A percentile compares a stretch with the other conserved stretches of the same genome.
phyloP scores from a whole-genome alignment of 768 basidiomycete species.

The Amanita exitialis region DNA sequence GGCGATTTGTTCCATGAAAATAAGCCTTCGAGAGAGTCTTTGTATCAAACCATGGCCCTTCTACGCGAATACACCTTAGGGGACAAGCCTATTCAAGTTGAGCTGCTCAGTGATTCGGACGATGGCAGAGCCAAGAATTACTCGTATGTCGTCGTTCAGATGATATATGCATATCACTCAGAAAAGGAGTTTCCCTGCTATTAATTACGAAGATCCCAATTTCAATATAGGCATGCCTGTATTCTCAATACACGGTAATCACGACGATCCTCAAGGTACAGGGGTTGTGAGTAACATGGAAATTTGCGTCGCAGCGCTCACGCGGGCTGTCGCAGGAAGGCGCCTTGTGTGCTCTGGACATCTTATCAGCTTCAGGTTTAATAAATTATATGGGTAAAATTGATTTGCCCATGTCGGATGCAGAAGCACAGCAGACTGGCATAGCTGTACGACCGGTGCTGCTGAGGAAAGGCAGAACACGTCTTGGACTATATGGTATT shows the following conservation, averaged over 20 bases:
- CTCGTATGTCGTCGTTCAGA: constrained; percentile 42
- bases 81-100: constrained; percentile 82
- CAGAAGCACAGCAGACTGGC: constrained; percentile 55
- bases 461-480: constrained; percentile 76
- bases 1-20: constrained; percentile 99
- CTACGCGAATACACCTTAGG: constrained; percentile 86
- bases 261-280: constrained; percentile 97
- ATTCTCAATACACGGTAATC: constrained; percentile 98
- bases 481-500: constrained; percentile 88
- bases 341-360: constrained; percentile 89
- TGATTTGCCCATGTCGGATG: constrained; percentile 71
- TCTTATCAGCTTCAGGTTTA: constrained; percentile 88
- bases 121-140: constrained; percentile 83
- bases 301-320: neutral
- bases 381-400: constrained; percentile 98
- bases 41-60: constrained; percentile 84
- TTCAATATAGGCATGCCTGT: constrained; percentile 94
- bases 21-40: constrained; percentile 80
- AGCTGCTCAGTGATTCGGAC: constrained; percentile 86
- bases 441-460: constrained; percentile 88
- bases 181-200: constrained; percentile 71
- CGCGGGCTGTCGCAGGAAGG: constrained; percentile 46
- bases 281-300: constrained; percentile 56
- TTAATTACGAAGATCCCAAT: constrained; percentile 97
- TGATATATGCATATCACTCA: neutral